Evolutionary conservation across 495 filamentous ascomycete species (phyloP).

Genomic region (Aspergillus olivimuriae): DNA sequence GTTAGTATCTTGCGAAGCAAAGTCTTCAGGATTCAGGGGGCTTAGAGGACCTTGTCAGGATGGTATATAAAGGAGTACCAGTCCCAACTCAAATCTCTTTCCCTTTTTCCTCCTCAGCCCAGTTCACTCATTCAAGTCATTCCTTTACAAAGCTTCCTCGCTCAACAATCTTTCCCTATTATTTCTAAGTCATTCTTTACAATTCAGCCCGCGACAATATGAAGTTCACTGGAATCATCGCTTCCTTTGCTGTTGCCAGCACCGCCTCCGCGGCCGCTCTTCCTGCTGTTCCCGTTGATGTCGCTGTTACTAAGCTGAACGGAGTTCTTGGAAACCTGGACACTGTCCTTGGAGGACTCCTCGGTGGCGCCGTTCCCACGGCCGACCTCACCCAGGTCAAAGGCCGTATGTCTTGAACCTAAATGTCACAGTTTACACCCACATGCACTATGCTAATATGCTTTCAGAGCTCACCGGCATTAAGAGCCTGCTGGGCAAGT

Average conservation of each 20-base stretch:
- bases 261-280: slow-evolving; percentile 19
- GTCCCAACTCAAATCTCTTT: no score
- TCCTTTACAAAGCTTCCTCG: slow-evolving; percentile 13
- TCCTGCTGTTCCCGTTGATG: slow-evolving; percentile 9
- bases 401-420: slow-evolving; percentile 4
- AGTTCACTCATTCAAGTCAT: slow-evolving; percentile 9
- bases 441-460: background rate
- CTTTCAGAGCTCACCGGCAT: slow-evolving; percentile 3
- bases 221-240: slow-evolving; percentile 36
- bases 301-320: slow-evolving; percentile 6
- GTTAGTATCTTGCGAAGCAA: no score
- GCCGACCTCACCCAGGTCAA: slow-evolving; percentile 6
- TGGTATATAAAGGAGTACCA: slow-evolving; percentile 3
- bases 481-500: slow-evolving; percentile 4
- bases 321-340: slow-evolving; percentile 11
- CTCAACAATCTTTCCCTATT: slow-evolving; percentile 18
- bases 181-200: slow-evolving; percentile 11
- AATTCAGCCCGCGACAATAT: slow-evolving; percentile 18
- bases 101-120: slow-evolving; percentile 2
- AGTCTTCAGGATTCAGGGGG: background rate
- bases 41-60: background rate
- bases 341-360: slow-evolving; percentile 1
- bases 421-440: background rate
- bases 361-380: background rate
- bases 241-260: slow-evolving; percentile 19